Base-by-base conservation (phyloP, 148 eudicot genomes). In the Heliosperma pusillum region DNA sequence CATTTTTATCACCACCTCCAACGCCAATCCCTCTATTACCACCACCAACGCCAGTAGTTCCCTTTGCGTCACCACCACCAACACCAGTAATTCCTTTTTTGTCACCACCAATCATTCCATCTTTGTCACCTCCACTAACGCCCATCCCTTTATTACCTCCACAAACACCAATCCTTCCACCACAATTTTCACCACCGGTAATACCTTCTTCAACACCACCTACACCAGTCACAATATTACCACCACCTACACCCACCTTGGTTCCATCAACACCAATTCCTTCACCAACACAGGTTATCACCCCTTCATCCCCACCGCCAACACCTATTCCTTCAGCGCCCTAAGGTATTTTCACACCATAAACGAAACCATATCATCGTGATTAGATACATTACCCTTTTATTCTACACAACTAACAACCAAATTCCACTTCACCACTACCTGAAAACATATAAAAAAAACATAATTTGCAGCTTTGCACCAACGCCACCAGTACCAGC, bases 1-100 rank as follows among this genome's bases (percentile, higher is more conserved):
- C 59, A 12, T 7, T 50, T 2, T 20, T 74, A 20, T 55, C 76
- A 63, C 66, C 72, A 15, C 67, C 81, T 26, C 82, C 82, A 47
- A 19, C 70, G 21, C 65, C 66, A 9, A 26, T 52, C 24, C n/a
- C 52, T 50, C n/a, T 20, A 27, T 62, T 52, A 9, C 70, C 82
- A 11, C 70, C 82, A 27, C 82, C 74, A 10, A 17, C 78, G 17
- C 74, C 82, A 22, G 45, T 61, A 26, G 22, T 26, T 22, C 44
- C 21, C 11, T 20, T 66, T 12, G 36, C 36, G 3, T 68, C 74
- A 7, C 74, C 75, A 7, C 70, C 78, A 16, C 78, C 66, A 2
- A 19, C 64, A 24, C 81, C 78, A 33, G 2, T 50, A 25, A 11
- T 40, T 47, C 40, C 70, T 11, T 36, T 59, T 1, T 8, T 27